A percentile compares a stretch with the other conserved stretches of the same genome.
Conservation (phyloP, 2,329 filamentous ascomycete species). For the Botryosphaeria dothidea region DNA sequence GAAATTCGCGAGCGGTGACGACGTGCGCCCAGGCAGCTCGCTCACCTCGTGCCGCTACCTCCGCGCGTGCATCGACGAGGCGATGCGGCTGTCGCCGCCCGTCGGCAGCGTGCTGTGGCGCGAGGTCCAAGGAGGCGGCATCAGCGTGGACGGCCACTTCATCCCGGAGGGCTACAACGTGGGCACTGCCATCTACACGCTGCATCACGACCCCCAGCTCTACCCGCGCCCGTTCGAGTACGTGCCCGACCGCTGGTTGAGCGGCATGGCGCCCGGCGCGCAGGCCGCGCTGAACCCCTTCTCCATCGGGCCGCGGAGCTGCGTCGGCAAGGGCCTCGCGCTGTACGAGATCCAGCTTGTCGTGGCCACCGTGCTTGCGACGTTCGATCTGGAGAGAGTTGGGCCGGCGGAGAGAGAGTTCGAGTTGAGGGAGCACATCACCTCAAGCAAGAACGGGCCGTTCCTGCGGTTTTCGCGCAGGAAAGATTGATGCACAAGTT, state of each 20-base stretch:
- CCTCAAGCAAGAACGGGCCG: neutral
- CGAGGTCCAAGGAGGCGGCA: slow-evolving; percentile 37
- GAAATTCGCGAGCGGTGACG: slow-evolving; percentile 38
- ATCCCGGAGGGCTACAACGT: slow-evolving; percentile 39
- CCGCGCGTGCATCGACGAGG: slow-evolving; percentile 43
- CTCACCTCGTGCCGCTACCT: slow-evolving; percentile 37
- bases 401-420: neutral
- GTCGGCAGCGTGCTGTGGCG: slow-evolving; percentile 40
- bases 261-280: neutral
- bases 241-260: slow-evolving; percentile 26
- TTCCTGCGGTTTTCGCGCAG: neutral
- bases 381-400: slow-evolving; percentile 52
- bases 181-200: slow-evolving; percentile 40
- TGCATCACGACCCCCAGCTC: slow-evolving; percentile 40
- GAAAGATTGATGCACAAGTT: neutral
- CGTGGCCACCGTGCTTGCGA: slow-evolving; percentile 57
- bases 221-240: slow-evolving; percentile 37
- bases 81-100: slow-evolving; percentile 42
- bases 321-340: slow-evolving; percentile 70
- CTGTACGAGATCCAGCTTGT: slow-evolving; percentile 59
- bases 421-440: neutral
- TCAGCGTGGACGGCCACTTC: slow-evolving; percentile 28
- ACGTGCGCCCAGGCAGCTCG: slow-evolving; percentile 38
- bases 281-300: slow-evolving; percentile 66
- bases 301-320: slow-evolving; percentile 67